Percentiles rank a stretch among this genome's conserved stretches.
These are phyloP conservation scores for Botrytis cinerea DNA, from an alignment of 2,329 filamentous ascomycete species.

Conservation along the genomic window DNA sequence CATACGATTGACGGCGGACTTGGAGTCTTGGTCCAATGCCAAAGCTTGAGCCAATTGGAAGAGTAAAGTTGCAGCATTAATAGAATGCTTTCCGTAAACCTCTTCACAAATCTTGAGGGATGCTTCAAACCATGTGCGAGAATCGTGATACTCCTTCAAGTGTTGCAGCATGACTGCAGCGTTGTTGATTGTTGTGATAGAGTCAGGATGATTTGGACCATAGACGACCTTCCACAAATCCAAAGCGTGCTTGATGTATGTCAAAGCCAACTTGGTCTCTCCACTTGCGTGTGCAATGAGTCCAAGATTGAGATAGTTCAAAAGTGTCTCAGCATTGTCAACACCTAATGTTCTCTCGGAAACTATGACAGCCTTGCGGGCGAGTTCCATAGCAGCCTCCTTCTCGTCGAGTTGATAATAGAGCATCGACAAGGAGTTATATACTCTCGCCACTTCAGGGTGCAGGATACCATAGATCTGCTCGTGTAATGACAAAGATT, in stretches of 20 bases:
- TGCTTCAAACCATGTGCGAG: conserved; percentile 93
- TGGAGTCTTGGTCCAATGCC: conserved; percentile 92
- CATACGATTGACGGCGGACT: conserved; percentile 89
- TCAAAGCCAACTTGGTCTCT: conserved; percentile 84
- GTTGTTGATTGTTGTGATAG: conserved; percentile 98
- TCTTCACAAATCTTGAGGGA: conserved; percentile 86
- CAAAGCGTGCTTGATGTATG: conserved; percentile 88
- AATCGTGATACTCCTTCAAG: conserved; percentile 92
- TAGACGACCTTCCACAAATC: conserved; percentile 98
- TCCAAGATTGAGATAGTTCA: conserved; percentile 94
- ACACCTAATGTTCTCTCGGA: conserved; percentile 92
- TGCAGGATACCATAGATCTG: conserved; percentile 98
- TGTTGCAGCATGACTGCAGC: conserved; percentile 97
- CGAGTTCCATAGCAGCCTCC: conserved; percentile 89
- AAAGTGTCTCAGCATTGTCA: conserved; percentile 88
- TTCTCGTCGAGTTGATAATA: conserved; percentile 99
- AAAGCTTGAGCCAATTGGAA: conserved; percentile 97
- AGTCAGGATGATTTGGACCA: conserved; percentile 89
- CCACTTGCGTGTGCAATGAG: conserved; percentile 91
- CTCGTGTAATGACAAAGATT: conserved; percentile 93
- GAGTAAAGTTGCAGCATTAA: conserved; percentile 90
- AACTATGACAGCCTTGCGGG: conserved; percentile 94
- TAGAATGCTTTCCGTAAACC: conserved; percentile 83
- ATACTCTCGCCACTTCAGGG: conserved; percentile 91
- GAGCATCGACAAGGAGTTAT: conserved; percentile 91